Evolutionary conservation across 306 rosid species (phyloP).

Genomic region (Sechiopsis laciniata): DNA sequence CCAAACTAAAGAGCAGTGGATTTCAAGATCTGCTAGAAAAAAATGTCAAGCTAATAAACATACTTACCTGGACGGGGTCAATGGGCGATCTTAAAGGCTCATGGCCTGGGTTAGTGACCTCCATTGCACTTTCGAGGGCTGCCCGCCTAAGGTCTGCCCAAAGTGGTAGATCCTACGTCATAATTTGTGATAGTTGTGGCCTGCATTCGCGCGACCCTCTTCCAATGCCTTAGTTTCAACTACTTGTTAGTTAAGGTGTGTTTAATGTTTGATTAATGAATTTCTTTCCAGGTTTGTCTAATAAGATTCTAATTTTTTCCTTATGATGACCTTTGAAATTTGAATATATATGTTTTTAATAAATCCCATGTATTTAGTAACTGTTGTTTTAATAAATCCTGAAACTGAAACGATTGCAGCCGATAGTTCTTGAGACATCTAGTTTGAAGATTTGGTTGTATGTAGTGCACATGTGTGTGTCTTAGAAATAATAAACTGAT

Average conservation of each 20-base stretch:
- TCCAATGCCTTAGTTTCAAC: too few species aligned
- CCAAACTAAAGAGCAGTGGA: background rate
- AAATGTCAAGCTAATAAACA: too few species aligned
- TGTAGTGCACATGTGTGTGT: background rate
- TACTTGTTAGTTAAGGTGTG: too few species aligned
- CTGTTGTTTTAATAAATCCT: background rate
- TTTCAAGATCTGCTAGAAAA: background rate
- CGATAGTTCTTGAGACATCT: background rate
- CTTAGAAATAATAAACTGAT: too few species aligned
- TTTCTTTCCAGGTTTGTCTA: too few species aligned
- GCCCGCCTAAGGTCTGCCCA: constrained; percentile 11
- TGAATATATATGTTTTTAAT: too few species aligned
- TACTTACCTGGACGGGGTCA: constrained; percentile 51
- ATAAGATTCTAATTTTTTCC: background rate
- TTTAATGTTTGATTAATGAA: too few species aligned
- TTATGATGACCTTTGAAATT: background rate
- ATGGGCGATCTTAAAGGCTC: constrained; percentile 22
- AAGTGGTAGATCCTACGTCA: constrained; percentile 41
- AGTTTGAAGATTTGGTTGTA: background rate
- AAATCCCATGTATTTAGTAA: too few species aligned
- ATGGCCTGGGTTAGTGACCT: constrained; percentile 46
- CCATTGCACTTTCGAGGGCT: constrained; percentile 37
- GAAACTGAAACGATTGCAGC: background rate
- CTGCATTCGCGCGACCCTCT: too few species aligned
- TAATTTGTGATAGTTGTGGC: too few species aligned